Percentiles rank a stretch among this genome's conserved stretches.
Conservation (phyloP, 345 rosid genomes). For the Aurinia saxatilis region DNA sequence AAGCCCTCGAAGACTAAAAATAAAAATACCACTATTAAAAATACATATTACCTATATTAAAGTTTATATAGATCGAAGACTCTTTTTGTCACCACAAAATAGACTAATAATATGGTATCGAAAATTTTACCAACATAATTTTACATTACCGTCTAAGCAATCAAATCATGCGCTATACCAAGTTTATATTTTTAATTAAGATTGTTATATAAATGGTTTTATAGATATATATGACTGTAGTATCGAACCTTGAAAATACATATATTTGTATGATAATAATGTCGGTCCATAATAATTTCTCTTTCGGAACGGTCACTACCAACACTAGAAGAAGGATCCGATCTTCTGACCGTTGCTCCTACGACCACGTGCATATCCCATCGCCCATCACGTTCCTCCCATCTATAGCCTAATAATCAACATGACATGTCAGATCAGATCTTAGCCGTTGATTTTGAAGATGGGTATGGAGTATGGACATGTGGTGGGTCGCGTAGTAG, state of each 20-base stretch:
- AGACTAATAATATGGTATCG: too few relatives aligned
- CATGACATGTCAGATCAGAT: conserved; percentile 13
- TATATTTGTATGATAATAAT: background rate
- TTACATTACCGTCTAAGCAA: too few relatives aligned
- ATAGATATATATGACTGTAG: background rate
- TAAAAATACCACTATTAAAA: too few relatives aligned
- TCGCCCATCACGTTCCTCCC: conserved; percentile 23
- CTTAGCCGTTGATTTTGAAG: conserved; percentile 5
- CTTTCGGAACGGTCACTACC: conserved; percentile 10
- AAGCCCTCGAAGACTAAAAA: too few relatives aligned
- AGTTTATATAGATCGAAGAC: too few relatives aligned
- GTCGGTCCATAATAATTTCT: conserved; percentile 22
- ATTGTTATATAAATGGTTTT: too few relatives aligned
- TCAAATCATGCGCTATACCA: too few relatives aligned
- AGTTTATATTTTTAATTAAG: too few relatives aligned
- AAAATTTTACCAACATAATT: too few relatives aligned
- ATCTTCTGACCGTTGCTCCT: conserved; percentile 23
- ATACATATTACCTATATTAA: too few relatives aligned
- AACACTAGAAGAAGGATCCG: conserved; percentile 18
- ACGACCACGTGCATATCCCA: conserved; percentile 29
- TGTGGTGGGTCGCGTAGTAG: conserved; percentile 9
- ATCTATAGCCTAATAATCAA: conserved; percentile 3
- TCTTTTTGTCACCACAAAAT: too few relatives aligned
- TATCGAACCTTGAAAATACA: background rate
- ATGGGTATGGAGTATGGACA: background rate